phyloP scores from a whole-genome alignment of 2,329 filamentous ascomycete species.

The Dothideomycetes sp. region DNA sequence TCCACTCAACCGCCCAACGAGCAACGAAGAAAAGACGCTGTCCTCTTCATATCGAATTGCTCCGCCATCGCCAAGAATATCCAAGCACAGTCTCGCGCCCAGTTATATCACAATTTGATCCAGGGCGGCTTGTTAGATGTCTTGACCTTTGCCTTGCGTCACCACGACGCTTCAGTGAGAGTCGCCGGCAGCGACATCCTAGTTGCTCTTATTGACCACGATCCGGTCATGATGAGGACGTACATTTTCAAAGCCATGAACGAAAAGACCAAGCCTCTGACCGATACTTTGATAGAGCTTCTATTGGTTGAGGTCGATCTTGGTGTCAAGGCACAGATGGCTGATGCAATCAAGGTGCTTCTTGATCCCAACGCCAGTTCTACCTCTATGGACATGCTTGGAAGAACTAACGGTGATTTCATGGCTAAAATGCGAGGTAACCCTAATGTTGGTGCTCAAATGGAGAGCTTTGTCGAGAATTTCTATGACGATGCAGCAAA shows the following conservation, averaged over 20 bases:
- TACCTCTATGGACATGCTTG: conserved; percentile 48
- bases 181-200: conserved; percentile 91
- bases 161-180: conserved; percentile 71
- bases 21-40: conserved; percentile 80
- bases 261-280: conserved; percentile 75
- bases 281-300: conserved; percentile 85
- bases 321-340: conserved; percentile 89
- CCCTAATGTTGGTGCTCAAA: conserved; percentile 50
- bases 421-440: conserved; percentile 47
- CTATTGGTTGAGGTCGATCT: conserved; percentile 84
- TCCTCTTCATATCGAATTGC: conserved; percentile 94
- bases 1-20: conserved; percentile 50
- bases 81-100: conserved; percentile 69
- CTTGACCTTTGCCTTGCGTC: conserved; percentile 82
- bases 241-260: conserved; percentile 88
- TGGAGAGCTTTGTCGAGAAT: conserved; percentile 72
- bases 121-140: conserved; percentile 76
- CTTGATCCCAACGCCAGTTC: conserved; percentile 61
- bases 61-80: conserved; percentile 90
- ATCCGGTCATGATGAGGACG: conserved; percentile 84
- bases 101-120: conserved; percentile 83
- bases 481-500: conserved; percentile 85
- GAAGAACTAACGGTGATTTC: conserved; percentile 56
- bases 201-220: conserved; percentile 89
- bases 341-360: conserved; percentile 88